Evolutionary conservation across 345 rosid genomes (phyloP), one percentile per base, ranked within the genome.

Genomic region (Euclidium syriacum): DNA sequence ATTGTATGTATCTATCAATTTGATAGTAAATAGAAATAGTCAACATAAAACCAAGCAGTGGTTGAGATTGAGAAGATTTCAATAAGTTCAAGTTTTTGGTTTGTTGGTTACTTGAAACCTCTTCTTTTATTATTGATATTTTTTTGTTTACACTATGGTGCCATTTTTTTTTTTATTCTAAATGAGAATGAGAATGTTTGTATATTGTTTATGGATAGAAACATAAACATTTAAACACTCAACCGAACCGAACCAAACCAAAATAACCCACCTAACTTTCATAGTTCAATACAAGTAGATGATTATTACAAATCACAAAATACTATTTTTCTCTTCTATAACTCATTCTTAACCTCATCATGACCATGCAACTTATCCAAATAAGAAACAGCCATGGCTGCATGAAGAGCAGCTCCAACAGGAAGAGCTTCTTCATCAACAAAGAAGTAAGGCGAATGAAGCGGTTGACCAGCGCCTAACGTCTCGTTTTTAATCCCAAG

Each of bases 381-480:
- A 71, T 84, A 87, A 2, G 91, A 81, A 32, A 81, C 74, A 0
- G 88, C 91, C 49, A 76, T 74, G 2, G 85, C 84, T 59, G 85
- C 82, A 58, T 84, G 78, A 52, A 87, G 74, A 75, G 84, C 88
- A 18, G 84, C 86, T 25, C 95, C 95, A 5, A 84, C 34, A 0
- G 88, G 87, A 51, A 87, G 78, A 29, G 80, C 80, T 41, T 73
- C 79, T 73, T 87, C 91, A 19, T 87, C 88, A 10, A 87, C 58
- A 46, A 79, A 68, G 65, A 81, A 80, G 73, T 78, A 74, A 14
- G 90, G 87, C 0, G 90, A 83, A 56, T 88, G 96, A 62, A 88
- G 53, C 18, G 79, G 60, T 18, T 48, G 30, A 72, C 83, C 78
- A 7, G 89, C 76, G 9, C 75, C 75, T 46, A 76, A 27, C 2